Evolutionary conservation across 148 eudicot genomes (phyloP).

Genomic region (Drosera capensis): DNA sequence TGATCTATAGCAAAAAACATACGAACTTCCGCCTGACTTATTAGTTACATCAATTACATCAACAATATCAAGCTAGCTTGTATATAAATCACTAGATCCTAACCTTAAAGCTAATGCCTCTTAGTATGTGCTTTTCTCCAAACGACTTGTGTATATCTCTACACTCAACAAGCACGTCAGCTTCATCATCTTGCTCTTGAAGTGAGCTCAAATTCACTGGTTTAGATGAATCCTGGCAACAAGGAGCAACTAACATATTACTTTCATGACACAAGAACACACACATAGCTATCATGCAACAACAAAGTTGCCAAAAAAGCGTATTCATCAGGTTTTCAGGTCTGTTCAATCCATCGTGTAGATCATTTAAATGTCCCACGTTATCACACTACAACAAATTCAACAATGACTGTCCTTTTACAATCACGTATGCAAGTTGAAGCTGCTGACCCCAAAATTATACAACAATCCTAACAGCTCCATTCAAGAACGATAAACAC

Average conservation of each 20-base stretch:
- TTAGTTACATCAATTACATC: neutral
- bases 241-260: neutral
- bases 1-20: too few species aligned
- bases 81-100: neutral
- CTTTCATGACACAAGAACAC: neutral
- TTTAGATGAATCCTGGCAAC: constrained; percentile 32
- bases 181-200: constrained; percentile 40
- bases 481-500: neutral
- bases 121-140: constrained; percentile 80
- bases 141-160: constrained; percentile 66
- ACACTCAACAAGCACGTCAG: constrained; percentile 92
- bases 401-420: too few species aligned
- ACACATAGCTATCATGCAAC: neutral
- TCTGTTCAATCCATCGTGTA: too few species aligned
- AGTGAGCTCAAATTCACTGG: constrained; percentile 17
- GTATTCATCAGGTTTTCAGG: too few species aligned
- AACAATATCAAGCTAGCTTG: neutral
- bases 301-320: constrained; percentile 2
- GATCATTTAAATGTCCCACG: too few species aligned
- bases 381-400: too few species aligned
- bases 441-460: too few species aligned
- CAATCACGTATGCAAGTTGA: too few species aligned
- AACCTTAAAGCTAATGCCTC: constrained; percentile 93
- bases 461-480: neutral
- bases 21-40: neutral